Percentiles rank a stretch among this genome's conserved stretches.
phyloP scores from a whole-genome alignment of 768 basidiomycete species.

The Tephrocybe sp. region DNA sequence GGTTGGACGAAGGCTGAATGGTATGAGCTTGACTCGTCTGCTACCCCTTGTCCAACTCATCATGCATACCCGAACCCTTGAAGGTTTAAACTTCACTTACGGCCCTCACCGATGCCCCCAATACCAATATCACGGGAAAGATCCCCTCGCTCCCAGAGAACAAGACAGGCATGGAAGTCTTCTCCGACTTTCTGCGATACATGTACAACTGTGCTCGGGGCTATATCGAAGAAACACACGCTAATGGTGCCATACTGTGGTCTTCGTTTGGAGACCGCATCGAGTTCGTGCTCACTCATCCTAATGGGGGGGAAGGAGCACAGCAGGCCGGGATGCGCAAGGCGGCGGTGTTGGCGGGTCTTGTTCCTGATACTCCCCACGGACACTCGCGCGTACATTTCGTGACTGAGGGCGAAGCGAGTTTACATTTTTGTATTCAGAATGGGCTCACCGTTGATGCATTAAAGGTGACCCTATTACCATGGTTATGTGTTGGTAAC shows the following conservation, averaged over 20 bases:
- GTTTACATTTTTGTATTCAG: conserved; percentile 50
- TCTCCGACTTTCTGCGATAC: conserved; percentile 48
- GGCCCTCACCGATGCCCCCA: conserved; percentile 17
- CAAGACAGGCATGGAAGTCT: conserved; percentile 39
- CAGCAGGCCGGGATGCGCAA: conserved; percentile 53
- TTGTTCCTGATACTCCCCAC: conserved; percentile 37
- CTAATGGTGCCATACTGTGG: conserved; percentile 39
- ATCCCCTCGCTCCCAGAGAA: conserved; percentile 38
- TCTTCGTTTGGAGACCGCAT: conserved; percentile 32
- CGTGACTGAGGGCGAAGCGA: conserved; percentile 64
- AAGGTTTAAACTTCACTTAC: conserved; percentile 36
- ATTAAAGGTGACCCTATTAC: conserved; percentile 21
- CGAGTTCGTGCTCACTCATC: conserved; percentile 48
- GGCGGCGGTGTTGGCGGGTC: conserved; percentile 46
- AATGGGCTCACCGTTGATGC: conserved; percentile 34
- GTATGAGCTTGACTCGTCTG: conserved; percentile 20
- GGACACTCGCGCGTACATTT: conserved; percentile 47
- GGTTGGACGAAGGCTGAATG: conserved; percentile 48
- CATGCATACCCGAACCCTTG: conserved; percentile 14
- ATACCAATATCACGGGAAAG: conserved; percentile 9
- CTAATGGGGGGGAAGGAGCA: conserved; percentile 60
- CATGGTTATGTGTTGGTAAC: background rate
- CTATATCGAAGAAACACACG: conserved; percentile 45
- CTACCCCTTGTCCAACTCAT: background rate
- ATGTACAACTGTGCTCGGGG: conserved; percentile 37